These are phyloP conservation scores for Ceratocystis destructans DNA, from an alignment of 2,329 filamentous ascomycete genomes.

Conservation along the genomic window DNA sequence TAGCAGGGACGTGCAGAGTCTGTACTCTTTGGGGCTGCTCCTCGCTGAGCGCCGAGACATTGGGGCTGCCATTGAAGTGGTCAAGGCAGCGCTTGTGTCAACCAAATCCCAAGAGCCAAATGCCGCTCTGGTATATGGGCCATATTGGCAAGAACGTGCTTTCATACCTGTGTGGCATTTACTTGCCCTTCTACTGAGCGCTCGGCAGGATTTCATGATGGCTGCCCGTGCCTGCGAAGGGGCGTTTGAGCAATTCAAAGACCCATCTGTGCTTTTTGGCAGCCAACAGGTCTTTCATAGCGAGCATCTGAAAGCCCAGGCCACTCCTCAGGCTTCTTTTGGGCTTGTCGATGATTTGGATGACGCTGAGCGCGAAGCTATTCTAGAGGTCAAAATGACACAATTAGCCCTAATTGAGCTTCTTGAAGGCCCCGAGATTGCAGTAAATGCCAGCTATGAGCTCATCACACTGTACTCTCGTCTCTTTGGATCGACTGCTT, in stretches of 20 bases:
- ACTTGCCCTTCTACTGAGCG: constrained; percentile 70
- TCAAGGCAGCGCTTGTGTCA: constrained; percentile 60
- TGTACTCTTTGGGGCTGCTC: constrained; percentile 72
- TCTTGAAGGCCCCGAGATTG: constrained; percentile 66
- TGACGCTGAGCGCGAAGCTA: constrained; percentile 66
- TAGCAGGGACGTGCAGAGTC: constrained; percentile 55
- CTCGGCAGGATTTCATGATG: constrained; percentile 69
- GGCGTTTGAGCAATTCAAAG: constrained; percentile 78
- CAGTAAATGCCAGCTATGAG: constrained; percentile 79
- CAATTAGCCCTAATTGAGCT: constrained; percentile 75
- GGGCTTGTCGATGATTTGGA: constrained; percentile 63
- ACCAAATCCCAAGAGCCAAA: constrained; percentile 36
- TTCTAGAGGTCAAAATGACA: constrained; percentile 93
- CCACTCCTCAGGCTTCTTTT: constrained; percentile 20
- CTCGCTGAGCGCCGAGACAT: constrained; percentile 78
- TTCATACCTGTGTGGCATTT: constrained; percentile 83
- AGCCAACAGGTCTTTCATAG: constrained; percentile 44
- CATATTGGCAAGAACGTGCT: constrained; percentile 48
- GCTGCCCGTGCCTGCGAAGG: constrained; percentile 76
- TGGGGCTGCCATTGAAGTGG: constrained; percentile 63
- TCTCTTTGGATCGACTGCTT: constrained; percentile 47
- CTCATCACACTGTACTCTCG: constrained; percentile 68
- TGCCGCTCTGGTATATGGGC: constrained; percentile 33
- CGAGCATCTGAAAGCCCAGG: constrained; percentile 49
- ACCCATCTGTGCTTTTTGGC: constrained; percentile 56